These are phyloP conservation scores for Carex myosuroides DNA, from an alignment of 176 grass and related monocot genomes.

Conservation along the genomic window DNA sequence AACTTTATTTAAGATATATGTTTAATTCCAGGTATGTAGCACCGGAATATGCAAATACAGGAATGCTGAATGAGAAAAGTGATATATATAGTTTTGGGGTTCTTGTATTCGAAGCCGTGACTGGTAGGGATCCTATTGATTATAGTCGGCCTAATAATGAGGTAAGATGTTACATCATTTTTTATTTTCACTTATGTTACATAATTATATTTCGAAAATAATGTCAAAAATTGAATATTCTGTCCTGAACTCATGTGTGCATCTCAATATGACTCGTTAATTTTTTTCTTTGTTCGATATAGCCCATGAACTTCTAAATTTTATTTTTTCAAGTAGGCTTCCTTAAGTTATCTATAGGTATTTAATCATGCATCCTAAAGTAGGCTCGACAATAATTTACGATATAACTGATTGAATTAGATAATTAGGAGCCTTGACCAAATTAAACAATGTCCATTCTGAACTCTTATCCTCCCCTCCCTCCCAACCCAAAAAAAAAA, in stretches of 20 bases:
- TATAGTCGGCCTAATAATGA: conserved; percentile 62
- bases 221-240: not conserved
- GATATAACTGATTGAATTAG: not conserved
- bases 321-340: not conserved
- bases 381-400: not conserved
- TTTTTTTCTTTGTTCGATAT: not conserved
- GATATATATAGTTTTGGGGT: conserved; percentile 99
- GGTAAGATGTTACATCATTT: conserved; percentile 26
- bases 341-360: not conserved
- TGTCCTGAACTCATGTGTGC: not conserved
- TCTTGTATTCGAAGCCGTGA: conserved; percentile 76
- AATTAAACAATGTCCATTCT: not conserved
- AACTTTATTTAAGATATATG: conserved; percentile 28
- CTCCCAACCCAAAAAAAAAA: not conserved
- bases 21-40: conserved; percentile 74
- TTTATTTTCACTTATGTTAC: conserved; percentile 11
- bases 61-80: conserved; percentile 92
- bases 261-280: not conserved
- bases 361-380: not conserved
- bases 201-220: not conserved
- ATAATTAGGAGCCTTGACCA: not conserved
- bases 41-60: conserved; percentile 88
- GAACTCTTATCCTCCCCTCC: not conserved
- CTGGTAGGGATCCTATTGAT: conserved; percentile 89
- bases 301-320: not conserved